Conservation (phyloP, 345 rosid species). For the Crucihimalaya himalaica region DNA sequence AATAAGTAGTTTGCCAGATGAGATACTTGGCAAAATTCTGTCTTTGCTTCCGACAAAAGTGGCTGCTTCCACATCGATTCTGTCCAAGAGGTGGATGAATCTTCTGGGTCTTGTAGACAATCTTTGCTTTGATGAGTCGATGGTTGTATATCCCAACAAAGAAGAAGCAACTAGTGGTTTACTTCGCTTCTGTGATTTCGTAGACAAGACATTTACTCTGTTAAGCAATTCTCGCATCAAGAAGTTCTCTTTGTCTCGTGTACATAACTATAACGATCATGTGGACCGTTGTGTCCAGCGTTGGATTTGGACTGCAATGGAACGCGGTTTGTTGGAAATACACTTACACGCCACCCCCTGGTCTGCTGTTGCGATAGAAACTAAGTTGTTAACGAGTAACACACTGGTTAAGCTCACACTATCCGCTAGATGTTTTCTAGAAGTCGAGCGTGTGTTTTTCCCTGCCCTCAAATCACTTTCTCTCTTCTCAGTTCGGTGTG, state of each 20-base stretch:
- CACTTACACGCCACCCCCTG: neutral
- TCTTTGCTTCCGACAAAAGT: neutral
- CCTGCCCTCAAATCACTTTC: neutral
- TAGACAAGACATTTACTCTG: neutral
- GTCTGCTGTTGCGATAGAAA: neutral
- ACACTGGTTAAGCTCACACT: neutral
- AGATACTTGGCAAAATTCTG: neutral
- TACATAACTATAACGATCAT: neutral
- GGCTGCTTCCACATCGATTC: neutral
- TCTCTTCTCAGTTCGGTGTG: neutral
- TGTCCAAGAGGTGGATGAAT: neutral
- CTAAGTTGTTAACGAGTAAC: neutral
- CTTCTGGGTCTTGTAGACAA: neutral
- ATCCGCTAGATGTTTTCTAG: neutral
- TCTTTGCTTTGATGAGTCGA: neutral
- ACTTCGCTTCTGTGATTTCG: neutral
- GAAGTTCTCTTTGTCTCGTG: neutral
- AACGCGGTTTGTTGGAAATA: neutral
- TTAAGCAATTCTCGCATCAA: neutral
- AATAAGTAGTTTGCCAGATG: neutral
- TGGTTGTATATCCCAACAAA: neutral
- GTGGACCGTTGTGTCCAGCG: neutral
- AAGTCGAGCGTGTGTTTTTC: neutral
- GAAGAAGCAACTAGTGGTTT: neutral
- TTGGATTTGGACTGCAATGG: neutral